phyloP scores from a whole-genome alignment of 805 yeast genomes.

The Metschnikowia reukaufii region DNA sequence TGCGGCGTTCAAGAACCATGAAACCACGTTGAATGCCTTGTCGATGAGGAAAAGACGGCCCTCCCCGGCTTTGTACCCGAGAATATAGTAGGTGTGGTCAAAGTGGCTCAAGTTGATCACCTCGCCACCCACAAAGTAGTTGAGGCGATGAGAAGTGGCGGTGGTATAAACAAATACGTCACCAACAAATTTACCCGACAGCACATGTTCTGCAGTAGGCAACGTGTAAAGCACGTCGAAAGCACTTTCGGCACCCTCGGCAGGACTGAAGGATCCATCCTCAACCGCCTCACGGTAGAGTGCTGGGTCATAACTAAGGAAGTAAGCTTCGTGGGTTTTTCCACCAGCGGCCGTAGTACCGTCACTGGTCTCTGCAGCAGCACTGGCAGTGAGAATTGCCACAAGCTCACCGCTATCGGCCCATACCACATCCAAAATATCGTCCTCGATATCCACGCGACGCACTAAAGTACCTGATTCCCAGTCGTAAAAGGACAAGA shows the following conservation, averaged over 20 bases:
- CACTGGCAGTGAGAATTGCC: constrained; percentile 52
- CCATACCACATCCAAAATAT: constrained; percentile 84
- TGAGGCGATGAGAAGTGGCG: constrained; percentile 72
- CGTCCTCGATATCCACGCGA: constrained; percentile 76
- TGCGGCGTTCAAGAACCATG: constrained; percentile 78
- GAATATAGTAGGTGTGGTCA: constrained; percentile 79
- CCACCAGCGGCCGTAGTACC: constrained; percentile 33
- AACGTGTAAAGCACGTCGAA: constrained; percentile 84
- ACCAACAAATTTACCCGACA: constrained; percentile 95
- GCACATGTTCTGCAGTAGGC: constrained; percentile 63
- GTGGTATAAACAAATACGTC: constrained; percentile 95
- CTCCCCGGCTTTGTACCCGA: constrained; percentile 85
- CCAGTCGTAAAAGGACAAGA: constrained; percentile 92
- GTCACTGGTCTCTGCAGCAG: constrained; percentile 25
- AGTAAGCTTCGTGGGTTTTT: constrained; percentile 65
- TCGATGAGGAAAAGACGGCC: constrained; percentile 88
- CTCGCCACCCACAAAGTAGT: constrained; percentile 93
- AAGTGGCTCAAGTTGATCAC: constrained; percentile 90
- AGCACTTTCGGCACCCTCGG: constrained; percentile 86
- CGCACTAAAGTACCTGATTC: constrained; percentile 80
- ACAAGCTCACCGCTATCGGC: constrained; percentile 90
- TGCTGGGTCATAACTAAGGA: constrained; percentile 71
- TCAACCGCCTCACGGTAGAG: constrained; percentile 62
- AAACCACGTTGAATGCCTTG: constrained; percentile 78
- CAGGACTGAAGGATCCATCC: constrained; percentile 59